Conservation (phyloP, 768 basidiomycete species). For the Psilocybe subaeruginosa region DNA sequence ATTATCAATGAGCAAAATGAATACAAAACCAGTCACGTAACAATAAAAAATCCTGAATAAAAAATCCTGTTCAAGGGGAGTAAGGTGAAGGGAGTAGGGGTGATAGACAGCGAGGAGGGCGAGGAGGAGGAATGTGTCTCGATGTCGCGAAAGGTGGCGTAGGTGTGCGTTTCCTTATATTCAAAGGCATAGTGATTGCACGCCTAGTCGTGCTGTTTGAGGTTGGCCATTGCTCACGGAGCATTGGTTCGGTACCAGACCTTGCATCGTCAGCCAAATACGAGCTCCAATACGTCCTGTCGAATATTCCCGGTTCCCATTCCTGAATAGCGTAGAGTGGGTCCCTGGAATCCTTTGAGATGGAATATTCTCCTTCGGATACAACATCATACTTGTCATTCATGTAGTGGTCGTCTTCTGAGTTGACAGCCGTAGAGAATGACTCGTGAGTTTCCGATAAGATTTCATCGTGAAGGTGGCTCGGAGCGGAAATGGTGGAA, state of each 20-base stretch:
- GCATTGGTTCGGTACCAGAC: background rate
- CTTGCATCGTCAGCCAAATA: background rate
- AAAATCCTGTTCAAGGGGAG: background rate
- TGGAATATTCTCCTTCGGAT: background rate
- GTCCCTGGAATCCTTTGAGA: background rate
- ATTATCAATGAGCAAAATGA: background rate
- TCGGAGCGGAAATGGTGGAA: constrained; percentile 37
- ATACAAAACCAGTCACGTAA: background rate
- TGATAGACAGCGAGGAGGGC: background rate
- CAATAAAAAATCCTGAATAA: background rate
- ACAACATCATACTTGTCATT: background rate
- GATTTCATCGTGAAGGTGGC: constrained; percentile 18
- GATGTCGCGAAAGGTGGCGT: background rate
- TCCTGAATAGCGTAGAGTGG: background rate
- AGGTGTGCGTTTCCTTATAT: background rate
- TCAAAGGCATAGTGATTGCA: background rate
- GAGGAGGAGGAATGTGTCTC: background rate
- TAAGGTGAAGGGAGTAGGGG: background rate
- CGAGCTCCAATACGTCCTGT: background rate
- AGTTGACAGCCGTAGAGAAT: background rate
- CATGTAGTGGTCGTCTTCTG: background rate
- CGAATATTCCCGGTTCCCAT: background rate
- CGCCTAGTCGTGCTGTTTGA: background rate
- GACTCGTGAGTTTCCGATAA: constrained; percentile 2
- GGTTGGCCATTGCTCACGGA: background rate